These are phyloP conservation scores for Tubosaeta sp. DNA, from an alignment of 768 basidiomycete species.

Conservation along the genomic window DNA sequence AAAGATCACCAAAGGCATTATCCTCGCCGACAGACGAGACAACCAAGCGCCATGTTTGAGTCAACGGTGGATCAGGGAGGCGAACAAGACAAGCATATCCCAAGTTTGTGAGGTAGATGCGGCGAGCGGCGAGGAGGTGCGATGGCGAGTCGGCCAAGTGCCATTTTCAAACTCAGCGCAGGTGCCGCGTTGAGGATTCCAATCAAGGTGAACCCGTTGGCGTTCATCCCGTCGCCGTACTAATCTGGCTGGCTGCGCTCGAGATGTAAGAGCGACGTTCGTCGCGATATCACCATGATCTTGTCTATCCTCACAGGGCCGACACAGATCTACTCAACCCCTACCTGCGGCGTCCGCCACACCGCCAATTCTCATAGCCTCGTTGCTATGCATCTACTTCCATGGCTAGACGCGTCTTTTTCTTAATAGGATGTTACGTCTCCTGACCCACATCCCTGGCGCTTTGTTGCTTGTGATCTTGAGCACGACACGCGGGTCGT, in stretches of 20 bases:
- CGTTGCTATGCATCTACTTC: constrained; percentile 21
- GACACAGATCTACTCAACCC: constrained; percentile 17
- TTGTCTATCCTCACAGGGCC: too few species aligned
- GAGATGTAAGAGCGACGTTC: too few species aligned
- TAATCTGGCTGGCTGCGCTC: too few species aligned
- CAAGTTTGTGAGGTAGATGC: neutral
- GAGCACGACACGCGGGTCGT: constrained; percentile 13
- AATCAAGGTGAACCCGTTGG: too few species aligned
- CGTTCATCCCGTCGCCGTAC: too few species aligned
- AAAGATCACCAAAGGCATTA: neutral
- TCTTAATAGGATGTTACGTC: constrained; percentile 21
- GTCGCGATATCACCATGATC: too few species aligned
- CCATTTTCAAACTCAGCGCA: constrained; percentile 17
- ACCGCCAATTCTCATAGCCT: constrained; percentile 9
- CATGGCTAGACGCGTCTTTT: constrained; percentile 19
- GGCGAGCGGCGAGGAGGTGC: neutral
- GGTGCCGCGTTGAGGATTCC: constrained; percentile 17
- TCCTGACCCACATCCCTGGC: constrained; percentile 1
- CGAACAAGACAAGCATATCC: neutral
- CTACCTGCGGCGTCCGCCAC: constrained; percentile 25
- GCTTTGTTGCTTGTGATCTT: constrained; percentile 20
- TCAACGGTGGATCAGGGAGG: too few species aligned
- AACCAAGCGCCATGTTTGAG: too few species aligned
- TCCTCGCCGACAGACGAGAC: too few species aligned
- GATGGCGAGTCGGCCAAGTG: constrained; percentile 6